Conservation (phyloP, 2,329 filamentous ascomycete species). For the Beauveria brongniartii region DNA sequence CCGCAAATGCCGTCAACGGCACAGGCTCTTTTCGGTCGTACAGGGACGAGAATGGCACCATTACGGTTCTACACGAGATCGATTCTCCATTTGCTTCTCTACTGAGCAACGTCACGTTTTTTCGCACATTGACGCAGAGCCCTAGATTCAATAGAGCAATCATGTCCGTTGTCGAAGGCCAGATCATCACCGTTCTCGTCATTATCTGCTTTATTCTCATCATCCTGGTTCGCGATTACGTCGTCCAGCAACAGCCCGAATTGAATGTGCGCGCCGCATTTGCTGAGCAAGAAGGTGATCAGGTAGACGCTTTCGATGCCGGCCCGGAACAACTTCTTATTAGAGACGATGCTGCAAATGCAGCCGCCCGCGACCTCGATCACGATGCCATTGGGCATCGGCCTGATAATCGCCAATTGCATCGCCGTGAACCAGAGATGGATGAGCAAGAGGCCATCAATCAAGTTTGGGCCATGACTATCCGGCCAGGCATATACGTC, state of each 20-base stretch:
- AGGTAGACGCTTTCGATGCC: conserved; percentile 17
- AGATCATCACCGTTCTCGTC: conserved; percentile 85
- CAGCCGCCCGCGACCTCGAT: neutral
- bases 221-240: conserved; percentile 93
- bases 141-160: conserved; percentile 68
- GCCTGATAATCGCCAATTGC: neutral
- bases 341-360: neutral
- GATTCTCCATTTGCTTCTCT: conserved; percentile 29
- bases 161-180: conserved; percentile 81
- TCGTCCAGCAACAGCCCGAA: conserved; percentile 93
- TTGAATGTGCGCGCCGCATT: conserved; percentile 71
- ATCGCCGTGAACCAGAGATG: neutral
- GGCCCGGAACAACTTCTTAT: neutral
- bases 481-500: neutral
- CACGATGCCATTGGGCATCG: neutral
- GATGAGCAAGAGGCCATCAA: conserved; percentile 1
- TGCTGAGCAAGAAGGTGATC: conserved; percentile 29
- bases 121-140: conserved; percentile 58
- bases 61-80: neutral
- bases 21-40: neutral
- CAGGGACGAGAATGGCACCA: conserved; percentile 7
- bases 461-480: neutral
- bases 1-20: neutral
- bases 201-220: conserved; percentile 95
- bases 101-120: conserved; percentile 47